Evolutionary conservation across 352 stramenopile species (phyloP), one percentile per base, ranked within the genome.

Genomic region (Pythium volutum): DNA sequence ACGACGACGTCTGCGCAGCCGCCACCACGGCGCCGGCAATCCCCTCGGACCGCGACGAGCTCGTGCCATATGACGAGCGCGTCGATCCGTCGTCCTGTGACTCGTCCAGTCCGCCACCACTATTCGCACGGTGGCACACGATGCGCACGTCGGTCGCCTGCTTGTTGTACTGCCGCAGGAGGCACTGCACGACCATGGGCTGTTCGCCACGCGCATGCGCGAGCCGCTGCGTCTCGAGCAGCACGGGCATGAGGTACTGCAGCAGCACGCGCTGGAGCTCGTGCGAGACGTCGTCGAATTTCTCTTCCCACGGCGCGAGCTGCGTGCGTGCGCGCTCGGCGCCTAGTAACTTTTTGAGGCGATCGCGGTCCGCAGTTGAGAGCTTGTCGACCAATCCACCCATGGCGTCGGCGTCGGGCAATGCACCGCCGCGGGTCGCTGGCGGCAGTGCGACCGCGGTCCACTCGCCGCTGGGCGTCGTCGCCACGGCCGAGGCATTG

Each of bases 61-160:
- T 36, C 31, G 31, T 43, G 38, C 16, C 6, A 45, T 15, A n/a
- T 15, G 38, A 45, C 9, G 42, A 48, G n/a, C 42, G 42, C 7
- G 42, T n/a, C 25, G 55, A 26, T 15, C 20, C 18, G 20, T 48
- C 38, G 6, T 48, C 45, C 31, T 8, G 14, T 31, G 12, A 36
- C 57, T 27, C 31, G 14, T 49, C 22, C 14, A 29, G 50, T 26
- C n/a, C 42, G n/a, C 18, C 18, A 36, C 57, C 43, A 18, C 25
- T 2, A 41, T 4, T 43, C 16, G 39, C 46, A 16, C 25, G 56
- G 6, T 41, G 43, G 42, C 64, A 77, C 12, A 71, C 55, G n/a
- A 90, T 76, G 33, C 69, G 62, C n/a, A 87, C 76, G 41, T 90
- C 80, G 66, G 84, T 85, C 6, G 76, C 77, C 45, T 76, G 73